A percentile compares a stretch with the other conserved stretches of the same genome.
Conservation (phyloP, 2,329 filamentous ascomycete species). For the Nemania abortiva region DNA sequence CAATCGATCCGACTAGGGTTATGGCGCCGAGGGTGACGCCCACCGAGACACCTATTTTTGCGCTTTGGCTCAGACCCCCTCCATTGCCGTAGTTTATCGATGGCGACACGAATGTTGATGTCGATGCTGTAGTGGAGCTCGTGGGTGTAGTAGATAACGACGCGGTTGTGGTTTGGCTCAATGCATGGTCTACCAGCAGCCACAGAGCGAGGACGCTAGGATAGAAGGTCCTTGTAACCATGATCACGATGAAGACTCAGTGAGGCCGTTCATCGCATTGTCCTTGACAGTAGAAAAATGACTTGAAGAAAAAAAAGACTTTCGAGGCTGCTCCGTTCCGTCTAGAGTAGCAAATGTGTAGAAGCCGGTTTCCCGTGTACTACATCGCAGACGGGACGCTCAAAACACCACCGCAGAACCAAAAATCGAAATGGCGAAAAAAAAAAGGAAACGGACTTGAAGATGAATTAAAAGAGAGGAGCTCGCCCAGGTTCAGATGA, state of each 20-base stretch:
- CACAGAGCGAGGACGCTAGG: constrained; percentile 29
- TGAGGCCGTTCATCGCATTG: constrained; percentile 34
- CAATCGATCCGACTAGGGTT: constrained; percentile 22
- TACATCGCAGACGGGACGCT: constrained; percentile 16
- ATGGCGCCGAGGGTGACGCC: constrained; percentile 35
- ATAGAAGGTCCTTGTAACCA: constrained; percentile 24
- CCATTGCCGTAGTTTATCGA: neutral
- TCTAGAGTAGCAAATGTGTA: constrained; percentile 11
- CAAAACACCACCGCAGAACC: neutral
- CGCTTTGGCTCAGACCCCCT: constrained; percentile 21
- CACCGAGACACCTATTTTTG: constrained; percentile 33
- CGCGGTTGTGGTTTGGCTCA: constrained; percentile 15
- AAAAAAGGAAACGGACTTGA: neutral
- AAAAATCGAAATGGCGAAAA: constrained; percentile 3
- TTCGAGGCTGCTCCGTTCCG: constrained; percentile 10
- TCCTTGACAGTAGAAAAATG: neutral
- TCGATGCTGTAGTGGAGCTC: constrained; percentile 9
- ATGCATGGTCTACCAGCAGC: constrained; percentile 24
- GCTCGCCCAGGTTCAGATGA: neutral
- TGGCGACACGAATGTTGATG: constrained; percentile 28
- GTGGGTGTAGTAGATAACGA: neutral
- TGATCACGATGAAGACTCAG: constrained; percentile 31
- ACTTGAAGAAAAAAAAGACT: neutral
- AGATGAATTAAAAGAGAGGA: neutral
- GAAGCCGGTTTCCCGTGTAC: constrained; percentile 6